Percentiles rank a stretch among this genome's conserved stretches.
These are phyloP conservation scores for Glutinoglossum americanum DNA, from an alignment of 495 filamentous ascomycete genomes.

Conservation along the genomic window DNA sequence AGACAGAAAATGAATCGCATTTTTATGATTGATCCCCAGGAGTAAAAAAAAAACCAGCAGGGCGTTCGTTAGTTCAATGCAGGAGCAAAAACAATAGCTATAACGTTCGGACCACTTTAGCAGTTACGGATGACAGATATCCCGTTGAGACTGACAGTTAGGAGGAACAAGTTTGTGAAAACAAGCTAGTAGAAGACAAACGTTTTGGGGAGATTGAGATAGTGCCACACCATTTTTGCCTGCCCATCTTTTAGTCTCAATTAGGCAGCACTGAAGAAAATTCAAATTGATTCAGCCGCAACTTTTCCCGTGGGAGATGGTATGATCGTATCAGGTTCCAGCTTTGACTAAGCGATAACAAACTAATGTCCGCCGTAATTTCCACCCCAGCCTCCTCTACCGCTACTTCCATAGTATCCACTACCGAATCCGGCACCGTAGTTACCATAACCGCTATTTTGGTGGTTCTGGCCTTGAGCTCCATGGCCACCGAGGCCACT, in stretches of 20 bases:
- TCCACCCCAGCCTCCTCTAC: constrained; percentile 28
- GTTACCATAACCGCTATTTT: constrained; percentile 26
- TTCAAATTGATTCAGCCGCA: neutral
- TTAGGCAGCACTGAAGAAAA: neutral
- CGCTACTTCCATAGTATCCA: constrained; percentile 18
- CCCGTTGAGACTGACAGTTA: neutral
- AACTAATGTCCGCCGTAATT: constrained; percentile 23
- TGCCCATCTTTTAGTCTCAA: neutral
- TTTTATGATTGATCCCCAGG: neutral
- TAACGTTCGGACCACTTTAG: neutral
- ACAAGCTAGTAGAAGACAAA: neutral
- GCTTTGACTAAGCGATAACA: neutral
- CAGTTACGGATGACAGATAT: neutral
- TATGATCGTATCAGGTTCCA: neutral
- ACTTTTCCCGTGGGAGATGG: neutral
- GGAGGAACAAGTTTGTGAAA: neutral
- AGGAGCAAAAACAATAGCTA: neutral
- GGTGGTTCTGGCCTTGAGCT: constrained; percentile 36
- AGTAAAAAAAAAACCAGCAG: neutral
- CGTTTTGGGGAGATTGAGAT: neutral
- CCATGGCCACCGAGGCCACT: constrained; percentile 43
- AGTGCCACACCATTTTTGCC: neutral
- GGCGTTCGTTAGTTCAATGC: neutral
- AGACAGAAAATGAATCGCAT: neutral
- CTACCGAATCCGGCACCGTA: constrained; percentile 28